Evolutionary conservation across 2,329 filamentous ascomycete genomes (phyloP).

Genomic region (Penicillium sp.): DNA sequence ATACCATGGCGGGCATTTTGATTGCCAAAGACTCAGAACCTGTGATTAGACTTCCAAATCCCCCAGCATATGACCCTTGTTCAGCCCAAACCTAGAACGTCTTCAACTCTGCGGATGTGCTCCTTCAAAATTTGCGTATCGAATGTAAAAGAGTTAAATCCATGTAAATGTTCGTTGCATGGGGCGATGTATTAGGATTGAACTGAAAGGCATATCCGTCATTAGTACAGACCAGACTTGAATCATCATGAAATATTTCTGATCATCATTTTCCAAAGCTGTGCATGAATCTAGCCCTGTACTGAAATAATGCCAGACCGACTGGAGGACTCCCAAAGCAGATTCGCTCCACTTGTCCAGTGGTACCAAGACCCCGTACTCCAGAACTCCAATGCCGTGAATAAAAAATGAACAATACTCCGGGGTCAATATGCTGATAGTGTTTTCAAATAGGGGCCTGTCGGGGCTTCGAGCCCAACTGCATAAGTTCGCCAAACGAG

Average conservation of each 20-base stretch:
- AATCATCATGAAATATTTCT: background rate
- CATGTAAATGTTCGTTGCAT: too few species aligned
- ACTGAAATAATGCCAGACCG: background rate
- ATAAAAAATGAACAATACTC: background rate
- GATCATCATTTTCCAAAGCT: background rate
- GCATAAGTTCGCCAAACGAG: constrained; percentile 18
- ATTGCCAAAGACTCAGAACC: too few species aligned
- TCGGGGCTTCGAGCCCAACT: constrained; percentile 3
- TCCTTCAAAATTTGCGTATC: too few species aligned
- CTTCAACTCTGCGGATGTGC: too few species aligned
- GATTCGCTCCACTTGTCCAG: background rate
- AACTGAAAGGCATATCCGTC: background rate
- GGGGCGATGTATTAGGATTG: too few species aligned
- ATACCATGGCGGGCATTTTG: too few species aligned
- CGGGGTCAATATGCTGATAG: background rate
- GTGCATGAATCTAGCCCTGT: background rate
- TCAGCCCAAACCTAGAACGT: too few species aligned
- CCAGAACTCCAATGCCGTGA: background rate
- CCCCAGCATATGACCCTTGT: too few species aligned
- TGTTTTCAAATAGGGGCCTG: background rate
- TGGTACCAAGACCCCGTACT: background rate
- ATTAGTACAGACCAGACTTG: background rate
- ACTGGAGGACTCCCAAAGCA: background rate
- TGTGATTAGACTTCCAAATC: too few species aligned
- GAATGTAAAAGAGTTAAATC: background rate